Conservation (phyloP, 164 flowering plant genomes). For the Amborella trichopoda region DNA sequence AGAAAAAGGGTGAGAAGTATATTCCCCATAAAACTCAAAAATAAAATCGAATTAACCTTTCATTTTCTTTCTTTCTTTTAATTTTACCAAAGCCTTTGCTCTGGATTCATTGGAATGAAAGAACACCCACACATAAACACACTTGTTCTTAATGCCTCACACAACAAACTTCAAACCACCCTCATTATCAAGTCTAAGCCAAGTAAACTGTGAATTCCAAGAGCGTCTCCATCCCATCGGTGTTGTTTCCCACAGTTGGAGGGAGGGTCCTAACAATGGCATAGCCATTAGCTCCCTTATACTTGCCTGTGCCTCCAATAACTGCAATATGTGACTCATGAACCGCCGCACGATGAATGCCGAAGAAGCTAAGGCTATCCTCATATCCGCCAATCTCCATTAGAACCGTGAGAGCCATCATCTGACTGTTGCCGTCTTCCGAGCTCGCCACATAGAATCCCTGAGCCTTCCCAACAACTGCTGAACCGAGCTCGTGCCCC, state of each 20-base stretch:
- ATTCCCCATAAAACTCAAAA: too few species aligned
- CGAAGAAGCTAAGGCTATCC: conserved; percentile 30
- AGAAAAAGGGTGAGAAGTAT: too few species aligned
- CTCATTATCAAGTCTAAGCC: too few species aligned
- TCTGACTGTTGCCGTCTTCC: conserved; percentile 52
- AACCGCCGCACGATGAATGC: conserved; percentile 25
- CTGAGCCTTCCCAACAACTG: conserved; percentile 53
- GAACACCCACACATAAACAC: too few species aligned
- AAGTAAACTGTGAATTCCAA: conserved; percentile 46
- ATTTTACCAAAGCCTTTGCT: too few species aligned
- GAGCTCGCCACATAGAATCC: conserved; percentile 65
- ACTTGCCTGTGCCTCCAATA: conserved; percentile 76
- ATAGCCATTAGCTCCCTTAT: conserved; percentile 58
- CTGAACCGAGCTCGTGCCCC: conserved; percentile 51
- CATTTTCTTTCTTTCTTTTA: too few species aligned
- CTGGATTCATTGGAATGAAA: too few species aligned
- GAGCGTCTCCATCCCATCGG: conserved; percentile 63
- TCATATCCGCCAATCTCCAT: conserved; percentile 22
- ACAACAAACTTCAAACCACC: too few species aligned
- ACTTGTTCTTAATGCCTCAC: too few species aligned
- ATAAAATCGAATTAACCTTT: too few species aligned
- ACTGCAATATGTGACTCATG: conserved; percentile 42
- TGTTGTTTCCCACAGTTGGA: conserved; percentile 38
- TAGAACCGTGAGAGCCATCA: conserved; percentile 54
- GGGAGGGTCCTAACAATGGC: conserved; percentile 49